Base-by-base conservation (phyloP, 768 basidiomycete species). In the Pleurotus tuber-regium region DNA sequence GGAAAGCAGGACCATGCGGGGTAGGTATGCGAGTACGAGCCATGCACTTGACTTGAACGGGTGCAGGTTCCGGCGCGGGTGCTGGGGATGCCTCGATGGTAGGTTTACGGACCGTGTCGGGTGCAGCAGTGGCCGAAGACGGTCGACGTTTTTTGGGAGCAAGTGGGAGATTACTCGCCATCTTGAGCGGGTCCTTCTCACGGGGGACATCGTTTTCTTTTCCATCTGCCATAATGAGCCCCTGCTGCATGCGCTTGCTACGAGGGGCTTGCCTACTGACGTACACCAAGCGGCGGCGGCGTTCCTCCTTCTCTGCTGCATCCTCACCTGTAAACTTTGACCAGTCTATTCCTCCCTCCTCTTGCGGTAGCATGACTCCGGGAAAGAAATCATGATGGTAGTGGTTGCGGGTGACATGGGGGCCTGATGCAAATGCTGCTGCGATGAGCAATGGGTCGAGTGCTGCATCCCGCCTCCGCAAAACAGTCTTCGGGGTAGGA, bases 21-120 rank as follows among this genome's bases (percentile, higher is more conserved):
- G 97, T 99, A 35, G 97, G 97, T 65, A 98, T 91, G 51, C 97
- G 88, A 3, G 97, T 98, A 51, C 97, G 89, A 10, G 93, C 97
- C 84, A 96, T 92, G 67, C 97, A 99, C 66, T 83, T 86, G 24
- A 98, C 89, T 51, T 83, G 73, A n/a, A 90, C 68, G 50, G 69
- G 70, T 14, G 64, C 54, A 41, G 66, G 60, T 9, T 60, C 43
- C 4, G 66, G 39, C 18, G 63, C 49, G 8, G 63, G 35, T 19
- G 39, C 58, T 11, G 35, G 58, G 28, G n/a, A 60, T 49, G 50
- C 44, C 26, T 67, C 69, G 26, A 62, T 25, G 52, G 53, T 59
- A 52, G 56, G 35, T 46, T 59, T 55, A 50, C 59, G 51, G 55
- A 38, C 46, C 58, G 53, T 25, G 54, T 56, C 43, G 62, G 52